phyloP scores from a whole-genome alignment of 164 flowering plant species.

The Vitis vinifera region ASM3070453v1 NC_081821.1:17483001-17483500 shows the following conservation, averaged over 20 bases:
- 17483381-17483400: conserved; percentile 31
- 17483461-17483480: too few species aligned
- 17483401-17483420: conserved; percentile 97
- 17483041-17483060: conserved; percentile 58
- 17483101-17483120: conserved; percentile 70
- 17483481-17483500: too few species aligned
- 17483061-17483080: conserved; percentile 57
- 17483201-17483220: too few species aligned
- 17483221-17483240: too few species aligned
- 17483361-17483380: conserved; percentile 22
- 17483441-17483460: too few species aligned
- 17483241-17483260: too few species aligned
- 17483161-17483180: conserved; percentile 67
- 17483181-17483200: conserved; percentile 78
- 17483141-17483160: conserved; percentile 79
- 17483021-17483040: conserved; percentile 60
- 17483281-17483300: too few species aligned
- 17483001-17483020: conserved; percentile 87
- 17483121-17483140: conserved; percentile 33
- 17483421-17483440: conserved; percentile 67
- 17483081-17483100: conserved; percentile 64
- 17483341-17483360: conserved; percentile 16
- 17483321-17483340: conserved; percentile 43
- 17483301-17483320: conserved; percentile 7
- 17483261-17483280: too few species aligned